These are phyloP conservation scores for Coemansia sp. DNA, from an alignment of 192 early-diverging fungal genomes.

Conservation along the genomic window DNA sequence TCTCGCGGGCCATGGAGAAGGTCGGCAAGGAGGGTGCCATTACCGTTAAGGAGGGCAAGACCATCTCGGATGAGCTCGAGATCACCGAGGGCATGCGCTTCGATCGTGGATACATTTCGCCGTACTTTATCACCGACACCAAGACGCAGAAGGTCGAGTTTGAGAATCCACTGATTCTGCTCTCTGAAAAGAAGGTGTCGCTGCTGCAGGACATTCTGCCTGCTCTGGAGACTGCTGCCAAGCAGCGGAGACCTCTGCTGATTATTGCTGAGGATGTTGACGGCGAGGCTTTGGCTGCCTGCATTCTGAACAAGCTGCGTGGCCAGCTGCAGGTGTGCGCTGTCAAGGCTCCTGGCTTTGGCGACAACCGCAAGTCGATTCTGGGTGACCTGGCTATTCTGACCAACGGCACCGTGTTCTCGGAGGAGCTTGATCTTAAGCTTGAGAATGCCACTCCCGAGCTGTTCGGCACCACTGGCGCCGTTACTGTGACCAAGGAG, in stretches of 20 bases:
- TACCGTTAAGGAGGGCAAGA: conserved; percentile 99
- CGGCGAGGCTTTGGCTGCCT: conserved; percentile 98
- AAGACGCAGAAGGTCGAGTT: conserved; percentile 99
- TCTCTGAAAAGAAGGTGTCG: conserved; percentile 99
- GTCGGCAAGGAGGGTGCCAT: conserved; percentile 99
- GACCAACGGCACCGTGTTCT: conserved; percentile 96
- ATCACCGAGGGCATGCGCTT: conserved; percentile 99
- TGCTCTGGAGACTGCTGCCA: conserved; percentile 90
- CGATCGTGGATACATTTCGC: conserved; percentile 99
- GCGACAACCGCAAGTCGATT: conserved; percentile 99
- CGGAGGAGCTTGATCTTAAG: conserved; percentile 94
- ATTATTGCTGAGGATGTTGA: conserved; percentile 99
- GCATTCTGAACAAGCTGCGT: conserved; percentile 99
- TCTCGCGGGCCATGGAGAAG: conserved; percentile 99
- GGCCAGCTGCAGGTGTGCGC: conserved; percentile 95
- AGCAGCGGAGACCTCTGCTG: conserved; percentile 92
- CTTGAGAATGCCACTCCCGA: conserved; percentile 91
- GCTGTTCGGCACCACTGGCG: conserved; percentile 85
- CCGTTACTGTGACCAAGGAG: conserved; percentile 96
- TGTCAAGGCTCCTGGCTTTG: conserved; percentile 99
- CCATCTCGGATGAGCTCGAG: conserved; percentile 97
- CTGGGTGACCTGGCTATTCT: conserved; percentile 96
- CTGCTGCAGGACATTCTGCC: conserved; percentile 94
- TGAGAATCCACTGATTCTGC: conserved; percentile 97
- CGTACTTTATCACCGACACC: conserved; percentile 99